These are phyloP conservation scores for Leccinum solheimii DNA, from an alignment of 1,284 basidiomycete species.

Conservation along the genomic window DNA sequence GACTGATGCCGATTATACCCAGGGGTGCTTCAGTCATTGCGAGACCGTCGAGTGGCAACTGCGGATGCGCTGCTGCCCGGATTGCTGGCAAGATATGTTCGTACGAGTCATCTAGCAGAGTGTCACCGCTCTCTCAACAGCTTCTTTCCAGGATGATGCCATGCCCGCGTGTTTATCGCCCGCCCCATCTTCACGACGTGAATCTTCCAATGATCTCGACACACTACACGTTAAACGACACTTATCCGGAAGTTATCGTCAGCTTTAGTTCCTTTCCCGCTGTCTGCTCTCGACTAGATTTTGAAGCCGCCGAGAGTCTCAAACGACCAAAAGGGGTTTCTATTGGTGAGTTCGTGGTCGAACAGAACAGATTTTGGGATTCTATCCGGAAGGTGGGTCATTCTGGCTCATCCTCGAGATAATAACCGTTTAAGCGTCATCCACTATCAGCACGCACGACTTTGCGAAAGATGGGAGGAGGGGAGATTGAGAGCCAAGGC, in stretches of 20 bases:
- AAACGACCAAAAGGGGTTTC: background rate
- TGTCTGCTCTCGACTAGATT: conserved; percentile 2
- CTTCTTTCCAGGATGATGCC: conserved; percentile 8
- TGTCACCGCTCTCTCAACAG: background rate
- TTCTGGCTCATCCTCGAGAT: background rate
- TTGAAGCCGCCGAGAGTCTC: background rate
- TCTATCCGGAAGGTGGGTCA: conserved; percentile 8
- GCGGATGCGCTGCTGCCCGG: conserved; percentile 38
- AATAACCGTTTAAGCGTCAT: background rate
- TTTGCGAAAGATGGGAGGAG: background rate
- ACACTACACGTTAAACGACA: background rate
- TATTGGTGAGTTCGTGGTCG: background rate
- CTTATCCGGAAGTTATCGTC: background rate
- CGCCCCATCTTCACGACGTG: background rate
- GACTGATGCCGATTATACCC: background rate
- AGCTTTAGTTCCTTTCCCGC: no score
- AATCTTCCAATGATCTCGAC: background rate
- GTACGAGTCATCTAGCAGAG: background rate
- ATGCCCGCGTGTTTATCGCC: no score
- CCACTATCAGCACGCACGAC: conserved; percentile 5
- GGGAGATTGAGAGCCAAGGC: conserved; percentile 1
- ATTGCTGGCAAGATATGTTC: conserved; percentile 31
- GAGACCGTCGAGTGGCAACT: conserved; percentile 39
- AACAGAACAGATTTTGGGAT: background rate
- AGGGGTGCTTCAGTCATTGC: conserved; percentile 36